A percentile compares a stretch with the other conserved stretches of the same genome.
These are phyloP conservation scores for Coemansia sp. DNA, from an alignment of 192 early-diverging fungal genomes.

Conservation along the genomic window DNA sequence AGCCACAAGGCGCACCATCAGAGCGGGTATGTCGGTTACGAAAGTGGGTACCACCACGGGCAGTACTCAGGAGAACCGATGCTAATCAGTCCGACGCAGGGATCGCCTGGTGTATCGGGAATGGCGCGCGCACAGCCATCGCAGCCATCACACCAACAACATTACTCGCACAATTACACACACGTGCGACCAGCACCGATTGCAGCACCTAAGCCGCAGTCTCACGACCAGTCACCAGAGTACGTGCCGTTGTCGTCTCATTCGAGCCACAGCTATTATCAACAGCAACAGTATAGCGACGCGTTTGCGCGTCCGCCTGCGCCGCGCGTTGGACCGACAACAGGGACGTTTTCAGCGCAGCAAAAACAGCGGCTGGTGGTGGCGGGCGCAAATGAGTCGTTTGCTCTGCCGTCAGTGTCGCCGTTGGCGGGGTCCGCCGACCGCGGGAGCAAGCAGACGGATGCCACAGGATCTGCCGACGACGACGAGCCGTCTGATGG, in stretches of 20 bases:
- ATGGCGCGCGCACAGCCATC: not conserved
- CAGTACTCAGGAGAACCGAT: not conserved
- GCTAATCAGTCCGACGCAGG: not conserved
- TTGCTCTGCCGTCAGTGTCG: not conserved
- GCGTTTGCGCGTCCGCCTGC: not conserved
- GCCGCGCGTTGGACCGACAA: not conserved
- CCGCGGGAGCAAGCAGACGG: not conserved
- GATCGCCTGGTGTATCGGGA: not conserved
- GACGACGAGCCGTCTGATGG: conserved; percentile 8
- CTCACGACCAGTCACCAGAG: not conserved
- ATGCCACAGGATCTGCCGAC: not conserved
- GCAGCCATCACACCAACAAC: not conserved
- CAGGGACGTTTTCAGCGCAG: not conserved
- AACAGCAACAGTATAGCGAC: not conserved
- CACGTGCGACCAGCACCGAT: too few species aligned
- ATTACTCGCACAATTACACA: not conserved
- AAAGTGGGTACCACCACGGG: not conserved
- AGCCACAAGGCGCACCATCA: not conserved
- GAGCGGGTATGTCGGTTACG: not conserved
- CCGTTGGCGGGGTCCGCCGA: not conserved
- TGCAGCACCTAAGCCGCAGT: not conserved
- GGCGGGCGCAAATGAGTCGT: not conserved
- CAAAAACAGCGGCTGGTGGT: not conserved
- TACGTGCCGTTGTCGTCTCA: not conserved
- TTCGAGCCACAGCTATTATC: not conserved